Evolutionary conservation across 139 green algal genomes (phyloP), one percentile per base, ranked within the genome.

Genomic region (Raphidocelis subcapitata): DNA sequence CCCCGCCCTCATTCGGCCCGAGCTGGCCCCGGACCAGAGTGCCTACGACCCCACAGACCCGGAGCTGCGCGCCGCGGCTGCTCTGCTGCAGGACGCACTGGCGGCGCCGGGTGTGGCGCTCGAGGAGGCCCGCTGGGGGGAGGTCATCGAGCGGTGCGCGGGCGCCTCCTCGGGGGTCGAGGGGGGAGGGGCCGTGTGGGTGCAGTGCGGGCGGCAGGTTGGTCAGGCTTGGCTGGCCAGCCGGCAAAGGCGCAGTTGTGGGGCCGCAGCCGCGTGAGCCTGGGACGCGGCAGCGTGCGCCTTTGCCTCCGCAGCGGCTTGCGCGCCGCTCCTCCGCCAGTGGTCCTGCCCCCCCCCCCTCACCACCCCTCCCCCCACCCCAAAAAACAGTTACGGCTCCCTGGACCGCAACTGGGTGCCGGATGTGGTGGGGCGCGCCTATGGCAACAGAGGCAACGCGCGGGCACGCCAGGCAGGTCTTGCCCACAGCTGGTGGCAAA

Each of bases 391-490:
- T 23, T 94, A 94, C 62, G 56, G 79, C 32, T 49, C 47, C 3
- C 23, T 86, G 54, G 78, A 95, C 41, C 66, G 72, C 23, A 72
- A 82, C 26, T 97, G 92, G 92, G 84, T 85, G 44, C 81, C 90
- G 1, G 92, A 97, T 70, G 80, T 97, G 46, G 88, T 97, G 31
- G 92, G 92, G 3, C 76, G 90, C 31, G 90, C 90, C 15, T 88
- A 72, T 52, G 92, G 92, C 66, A 98, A 98, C 81, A 82, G 93
- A 14, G 93, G 93, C 72, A 98, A 98, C 74, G 89, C 90, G 2
- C 81, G 88, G 16, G 85, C 86, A n/a, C 82, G 92, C 21, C 91
- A 95, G 85, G 92, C 88, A 31, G 54, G 47, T 2, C 41, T 66
- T 28, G 1, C 1, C n/a, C 21, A 57, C 3, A 52, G 10, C 46